phyloP scores from a whole-genome alignment of 2,329 filamentous ascomycete genomes.

The Juglanconis oblonga region DNA sequence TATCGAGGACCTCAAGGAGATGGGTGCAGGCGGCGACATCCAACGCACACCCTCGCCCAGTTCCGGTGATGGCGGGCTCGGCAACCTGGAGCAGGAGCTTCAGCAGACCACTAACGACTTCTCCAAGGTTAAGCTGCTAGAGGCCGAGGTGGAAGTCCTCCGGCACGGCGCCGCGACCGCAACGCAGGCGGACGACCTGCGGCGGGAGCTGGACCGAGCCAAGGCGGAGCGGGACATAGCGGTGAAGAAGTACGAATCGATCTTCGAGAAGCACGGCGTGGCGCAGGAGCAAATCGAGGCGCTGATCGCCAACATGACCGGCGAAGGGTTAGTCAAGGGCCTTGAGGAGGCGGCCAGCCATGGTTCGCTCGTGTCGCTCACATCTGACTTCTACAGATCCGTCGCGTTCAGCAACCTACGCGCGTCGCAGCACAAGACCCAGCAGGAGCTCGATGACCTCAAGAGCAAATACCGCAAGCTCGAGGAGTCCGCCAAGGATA shows the following conservation, averaged over 20 bases:
- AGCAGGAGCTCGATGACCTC: conserved; percentile 45
- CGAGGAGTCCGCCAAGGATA: conserved; percentile 47
- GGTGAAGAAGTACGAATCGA: conserved; percentile 50
- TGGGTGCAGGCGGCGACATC: conserved; percentile 36
- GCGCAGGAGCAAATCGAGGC: conserved; percentile 56
- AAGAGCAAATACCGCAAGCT: conserved; percentile 44
- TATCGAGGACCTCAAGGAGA: conserved; percentile 58
- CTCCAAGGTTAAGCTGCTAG: conserved; percentile 40
- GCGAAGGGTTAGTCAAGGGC: conserved; percentile 52
- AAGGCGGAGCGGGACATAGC: conserved; percentile 40
- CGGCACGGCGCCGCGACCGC: conserved; percentile 33
- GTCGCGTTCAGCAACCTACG: conserved; percentile 52
- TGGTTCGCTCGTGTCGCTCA: conserved; percentile 39
- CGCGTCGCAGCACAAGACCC: conserved; percentile 42
- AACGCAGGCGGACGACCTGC: conserved; percentile 11
- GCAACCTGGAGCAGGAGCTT: conserved; percentile 59
- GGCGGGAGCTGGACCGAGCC: conserved; percentile 14
- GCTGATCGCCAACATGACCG: conserved; percentile 47
- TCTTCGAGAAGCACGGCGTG: conserved; percentile 57
- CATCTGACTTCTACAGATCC: conserved; percentile 45
- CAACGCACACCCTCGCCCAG: conserved; percentile 7
- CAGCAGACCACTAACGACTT: conserved; percentile 40
- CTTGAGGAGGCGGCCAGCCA: conserved; percentile 32
- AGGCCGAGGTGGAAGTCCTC: conserved; percentile 59
- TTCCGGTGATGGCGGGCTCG: conserved; percentile 1